phyloP scores from a whole-genome alignment of 2,329 filamentous ascomycete species.

The Zymoseptoria crescenta region DNA sequence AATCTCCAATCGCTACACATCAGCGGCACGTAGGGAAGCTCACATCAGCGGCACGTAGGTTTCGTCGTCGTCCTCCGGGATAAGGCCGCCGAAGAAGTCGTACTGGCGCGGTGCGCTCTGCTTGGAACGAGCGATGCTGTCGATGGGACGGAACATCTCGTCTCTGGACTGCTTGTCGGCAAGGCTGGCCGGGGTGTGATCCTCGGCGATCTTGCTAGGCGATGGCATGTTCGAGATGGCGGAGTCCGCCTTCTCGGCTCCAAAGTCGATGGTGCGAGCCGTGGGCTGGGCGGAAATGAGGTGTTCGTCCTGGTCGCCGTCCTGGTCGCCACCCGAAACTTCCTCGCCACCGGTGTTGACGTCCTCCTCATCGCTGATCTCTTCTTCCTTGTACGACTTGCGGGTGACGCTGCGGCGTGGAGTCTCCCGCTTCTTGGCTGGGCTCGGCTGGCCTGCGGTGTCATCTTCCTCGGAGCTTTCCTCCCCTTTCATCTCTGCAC shows the following conservation, averaged over 20 bases:
- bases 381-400: constrained; percentile 5
- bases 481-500: constrained; percentile 18
- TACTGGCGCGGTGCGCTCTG: not conserved
- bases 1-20: not conserved
- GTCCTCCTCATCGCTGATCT: constrained; percentile 3
- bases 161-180: constrained; percentile 1
- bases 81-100: not conserved
- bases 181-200: not conserved
- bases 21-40: not conserved
- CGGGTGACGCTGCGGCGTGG: constrained; percentile 9
- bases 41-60: not conserved
- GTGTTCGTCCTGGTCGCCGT: not conserved
- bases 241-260: not conserved
- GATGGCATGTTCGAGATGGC: not conserved
- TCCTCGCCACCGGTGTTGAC: not conserved
- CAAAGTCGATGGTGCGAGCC: constrained; percentile 1
- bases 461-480: constrained; percentile 21
- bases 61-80: constrained; percentile 2
- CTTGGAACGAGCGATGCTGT: constrained; percentile 5
- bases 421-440: constrained; percentile 10
- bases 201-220: not conserved
- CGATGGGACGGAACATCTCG: not conserved
- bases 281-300: not conserved
- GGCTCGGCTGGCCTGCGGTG: constrained; percentile 4
- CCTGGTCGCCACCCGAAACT: not conserved